Base-by-base conservation (phyloP, 352 stramenopile genomes). In the Phytophthora vignae region DNA sequence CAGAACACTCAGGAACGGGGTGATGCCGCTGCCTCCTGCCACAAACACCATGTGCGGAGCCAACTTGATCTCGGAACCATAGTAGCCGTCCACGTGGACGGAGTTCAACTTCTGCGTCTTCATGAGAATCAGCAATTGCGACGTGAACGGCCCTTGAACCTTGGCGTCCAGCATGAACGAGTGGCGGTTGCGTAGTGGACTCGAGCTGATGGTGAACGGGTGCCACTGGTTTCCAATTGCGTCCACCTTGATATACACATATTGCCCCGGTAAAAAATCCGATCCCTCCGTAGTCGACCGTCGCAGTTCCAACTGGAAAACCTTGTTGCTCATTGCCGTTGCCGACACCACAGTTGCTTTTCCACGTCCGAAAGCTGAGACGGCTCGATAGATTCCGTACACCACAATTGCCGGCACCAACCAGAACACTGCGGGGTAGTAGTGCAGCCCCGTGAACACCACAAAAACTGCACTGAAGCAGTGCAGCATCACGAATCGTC, bases 1-100 rank as follows among this genome's bases (percentile, higher is more conserved):
- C 0, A 92, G 38, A 17, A 88, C 53, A 44, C 84, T 90, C 22
- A 94, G 52, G 57, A 94, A 92, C 29, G 87, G 87, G 5, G 86
- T 90, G 79, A 94, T 90, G 8, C 87, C 87, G 31, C 83, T 93
- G 3, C 84, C 87, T 49, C 84, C 87, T 29, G 84, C 85, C 38
- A 93, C 55, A 53, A 93, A 88, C 3, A 93, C 74, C 85, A 92
- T 92, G 60, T 90, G 76, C 19, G 72, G 67, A 55, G 76, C 63
- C 42, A 81, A 42, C 42, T 81, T 56, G 25, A 94, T 85, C 46
- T 62, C 67, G 1, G 83, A 81, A 21, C 85, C 87, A 65, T 93
- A 94, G 67, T 90, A 94, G 44, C 87, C 85, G 63, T 94, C 87
- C 31, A 94, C 64, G 19, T 81, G 73, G n/a, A 93, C 74, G 9